Evolutionary conservation across 306 rosid genomes (phyloP), one percentile per base, ranked within the genome.

Genomic region (Argentina anserina): DNA sequence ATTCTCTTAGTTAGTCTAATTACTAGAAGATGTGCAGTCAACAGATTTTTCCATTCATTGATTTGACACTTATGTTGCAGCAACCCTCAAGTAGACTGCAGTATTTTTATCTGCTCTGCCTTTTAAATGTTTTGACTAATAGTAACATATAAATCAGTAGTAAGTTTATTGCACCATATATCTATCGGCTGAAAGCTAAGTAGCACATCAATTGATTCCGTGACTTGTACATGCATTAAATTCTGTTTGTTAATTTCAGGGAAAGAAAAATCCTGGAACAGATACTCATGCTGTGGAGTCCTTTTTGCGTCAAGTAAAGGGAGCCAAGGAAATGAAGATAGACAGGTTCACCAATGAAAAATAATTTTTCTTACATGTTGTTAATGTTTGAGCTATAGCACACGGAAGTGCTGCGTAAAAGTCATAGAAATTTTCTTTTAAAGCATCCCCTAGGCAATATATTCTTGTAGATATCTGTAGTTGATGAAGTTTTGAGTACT

Each of bases 201-300:
- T 46, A 68, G 4, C 5, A 31, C 42, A 36, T 34, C 36, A 25
- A n/a, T 70, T 50, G 47, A 70, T 21, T 2, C 4, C 53, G 28
- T 28, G 7, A 72, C 49, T 43, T 21, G 39, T 43, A 29, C 25
- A 40, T 58, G 11, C 39, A 37, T 71, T 65, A 70, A 37, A 37
- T 49, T 36, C 14, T 28, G 56, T 55, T 73, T 77, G 83, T 71
- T 80, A 76, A 75, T 40, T 74, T 42, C 89, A 94, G 97, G 97
- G 99, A 70, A 94, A 91, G 95, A 91, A 71, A 84, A 94, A 94
- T 82, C 99, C 99, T 0, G 97, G 97, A 65, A 91, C 99, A 29
- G 92, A 91, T 62, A 37, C 29, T 61, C 78, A 63, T 29, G 69
- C 97, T 9, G 99, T 91, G 76, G 65, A 81, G 83, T 75, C 82